These are phyloP conservation scores for Fragaria ananassa DNA, from an alignment of 306 rosid species.

Conservation along the genomic window DNA sequence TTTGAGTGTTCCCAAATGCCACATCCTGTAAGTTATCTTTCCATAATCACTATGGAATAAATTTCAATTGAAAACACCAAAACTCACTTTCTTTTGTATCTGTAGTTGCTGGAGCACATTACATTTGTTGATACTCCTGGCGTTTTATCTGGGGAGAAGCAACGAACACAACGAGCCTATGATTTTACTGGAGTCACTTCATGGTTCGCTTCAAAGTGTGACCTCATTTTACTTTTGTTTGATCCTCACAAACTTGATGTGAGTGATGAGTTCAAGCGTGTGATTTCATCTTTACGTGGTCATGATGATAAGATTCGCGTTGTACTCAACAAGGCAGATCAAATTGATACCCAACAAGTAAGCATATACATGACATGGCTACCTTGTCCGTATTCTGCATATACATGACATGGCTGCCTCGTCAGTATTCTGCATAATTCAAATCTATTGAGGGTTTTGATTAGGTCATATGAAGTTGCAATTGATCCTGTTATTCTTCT, in stretches of 20 bases:
- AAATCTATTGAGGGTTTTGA: neutral
- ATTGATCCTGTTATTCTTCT: neutral
- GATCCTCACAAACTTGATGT: constrained; percentile 99
- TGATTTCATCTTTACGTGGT: constrained; percentile 77
- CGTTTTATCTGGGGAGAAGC: constrained; percentile 97
- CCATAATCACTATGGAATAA: constrained; percentile 4
- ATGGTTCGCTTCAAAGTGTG: constrained; percentile 98
- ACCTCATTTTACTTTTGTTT: constrained; percentile 79
- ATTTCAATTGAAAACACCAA: constrained; percentile 13
- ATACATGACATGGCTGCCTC: neutral
- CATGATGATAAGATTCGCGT: constrained; percentile 94
- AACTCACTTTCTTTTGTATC: constrained; percentile 13
- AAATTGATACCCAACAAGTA: constrained; percentile 95
- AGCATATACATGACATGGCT: constrained; percentile 9
- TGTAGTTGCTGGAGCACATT: constrained; percentile 74
- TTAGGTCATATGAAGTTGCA: neutral
- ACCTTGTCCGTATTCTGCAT: neutral
- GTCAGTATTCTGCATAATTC: neutral
- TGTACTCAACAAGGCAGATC: constrained; percentile 89
- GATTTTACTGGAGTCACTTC: constrained; percentile 92
- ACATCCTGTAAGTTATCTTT: constrained; percentile 63
- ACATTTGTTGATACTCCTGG: constrained; percentile 98
- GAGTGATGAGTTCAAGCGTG: constrained; percentile 95
- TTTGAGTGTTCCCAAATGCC: constrained; percentile 98
- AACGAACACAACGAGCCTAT: constrained; percentile 80